Percentiles rank a stretch among this genome's conserved stretches.
Evolutionary conservation across 2,329 filamentous ascomycete species (phyloP).

Genomic region (Rachicladosporium sp.): DNA sequence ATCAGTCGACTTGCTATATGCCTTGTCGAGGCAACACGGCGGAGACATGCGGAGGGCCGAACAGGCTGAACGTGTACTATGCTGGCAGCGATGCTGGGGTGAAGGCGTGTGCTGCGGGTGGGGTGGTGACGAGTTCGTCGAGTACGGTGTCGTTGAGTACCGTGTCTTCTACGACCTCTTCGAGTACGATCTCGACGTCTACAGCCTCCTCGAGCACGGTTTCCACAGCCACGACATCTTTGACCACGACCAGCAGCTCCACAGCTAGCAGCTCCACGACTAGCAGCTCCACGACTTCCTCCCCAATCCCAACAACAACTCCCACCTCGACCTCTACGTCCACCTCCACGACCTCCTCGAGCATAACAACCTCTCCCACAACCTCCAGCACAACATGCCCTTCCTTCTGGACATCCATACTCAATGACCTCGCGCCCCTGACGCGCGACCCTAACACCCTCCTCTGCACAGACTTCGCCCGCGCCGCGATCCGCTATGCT

Average conservation of each 20-base stretch:
- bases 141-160: neutral
- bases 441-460: slow-evolving; percentile 14
- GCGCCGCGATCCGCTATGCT: slow-evolving; percentile 23
- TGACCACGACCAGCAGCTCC: slow-evolving; percentile 4
- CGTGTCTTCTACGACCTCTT: neutral
- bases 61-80: slow-evolving; percentile 8
- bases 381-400: slow-evolving; percentile 13
- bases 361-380: slow-evolving; percentile 2
- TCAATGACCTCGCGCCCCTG: slow-evolving; percentile 16
- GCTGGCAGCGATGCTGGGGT: slow-evolving; percentile 4
- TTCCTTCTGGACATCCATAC: slow-evolving; percentile 19
- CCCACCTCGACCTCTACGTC: neutral
- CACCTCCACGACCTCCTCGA: neutral
- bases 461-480: slow-evolving; percentile 21
- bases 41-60: slow-evolving; percentile 2
- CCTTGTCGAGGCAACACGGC: slow-evolving; percentile 4
- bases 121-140: neutral
- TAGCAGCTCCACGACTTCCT: neutral
- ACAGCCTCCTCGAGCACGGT: slow-evolving; percentile 12
- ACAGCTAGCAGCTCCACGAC: neutral
- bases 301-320: neutral
- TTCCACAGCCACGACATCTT: slow-evolving; percentile 6
- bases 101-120: slow-evolving; percentile 1
- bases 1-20: slow-evolving; percentile 4
- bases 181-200: slow-evolving; percentile 7